Conservation (phyloP, 768 basidiomycete species). For the Tulasnella sp. region DNA sequence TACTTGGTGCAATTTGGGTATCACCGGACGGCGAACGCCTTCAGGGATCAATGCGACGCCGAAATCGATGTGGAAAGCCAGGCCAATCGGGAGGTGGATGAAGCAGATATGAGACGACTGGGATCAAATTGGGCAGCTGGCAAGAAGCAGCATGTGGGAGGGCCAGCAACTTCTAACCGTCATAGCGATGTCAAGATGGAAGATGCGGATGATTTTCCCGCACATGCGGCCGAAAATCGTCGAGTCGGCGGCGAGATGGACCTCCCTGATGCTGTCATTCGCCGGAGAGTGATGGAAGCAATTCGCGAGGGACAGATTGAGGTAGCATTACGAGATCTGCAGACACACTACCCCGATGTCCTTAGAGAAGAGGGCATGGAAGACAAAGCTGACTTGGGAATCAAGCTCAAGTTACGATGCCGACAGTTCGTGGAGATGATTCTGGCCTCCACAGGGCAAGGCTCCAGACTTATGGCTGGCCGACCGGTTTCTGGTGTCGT, state of each 20-base stretch:
- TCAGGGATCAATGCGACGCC: constrained; percentile 39
- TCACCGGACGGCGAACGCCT: constrained; percentile 54
- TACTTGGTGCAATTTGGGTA: constrained; percentile 85
- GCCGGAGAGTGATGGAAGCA: constrained; percentile 61
- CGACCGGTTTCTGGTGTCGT: background rate
- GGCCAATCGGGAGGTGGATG: constrained; percentile 8
- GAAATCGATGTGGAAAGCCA: constrained; percentile 5
- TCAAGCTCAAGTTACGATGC: constrained; percentile 74
- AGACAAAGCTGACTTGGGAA: constrained; percentile 37
- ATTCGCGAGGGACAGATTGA: constrained; percentile 64
- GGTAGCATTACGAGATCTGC: constrained; percentile 47
- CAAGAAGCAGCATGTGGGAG: background rate
- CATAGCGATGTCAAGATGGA: constrained; percentile 2
- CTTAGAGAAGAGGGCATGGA: constrained; percentile 26
- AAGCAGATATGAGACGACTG: constrained; percentile 12
- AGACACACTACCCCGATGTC: constrained; percentile 48
- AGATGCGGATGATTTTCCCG: constrained; percentile 30
- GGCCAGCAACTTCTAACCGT: background rate
- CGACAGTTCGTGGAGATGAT: constrained; percentile 79
- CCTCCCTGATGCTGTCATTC: constrained; percentile 25
- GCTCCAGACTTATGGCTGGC: background rate
- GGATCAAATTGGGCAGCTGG: background rate
- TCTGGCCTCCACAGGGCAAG: constrained; percentile 36
- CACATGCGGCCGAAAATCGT: constrained; percentile 15
- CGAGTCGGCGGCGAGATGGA: constrained; percentile 9